Evolutionary conservation across 2,329 filamentous ascomycete species (phyloP), one percentile per base, ranked within the genome.

Genomic region (Aspergillus novofumigatus): DNA sequence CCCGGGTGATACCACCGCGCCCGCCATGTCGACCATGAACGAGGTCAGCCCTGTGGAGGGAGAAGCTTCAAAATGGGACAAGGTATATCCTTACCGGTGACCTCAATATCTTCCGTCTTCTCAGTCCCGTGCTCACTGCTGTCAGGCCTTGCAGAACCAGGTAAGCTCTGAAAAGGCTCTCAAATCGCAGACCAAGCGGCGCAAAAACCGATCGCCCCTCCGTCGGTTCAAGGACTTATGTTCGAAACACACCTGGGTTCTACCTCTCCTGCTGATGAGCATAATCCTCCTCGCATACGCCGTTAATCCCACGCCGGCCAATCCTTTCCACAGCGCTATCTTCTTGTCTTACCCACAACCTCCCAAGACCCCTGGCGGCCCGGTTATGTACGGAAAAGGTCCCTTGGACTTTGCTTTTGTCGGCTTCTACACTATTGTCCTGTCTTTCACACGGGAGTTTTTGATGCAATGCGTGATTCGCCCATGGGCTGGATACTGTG

Each of bases 391-490:
- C 77, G 92, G 88, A 73, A 97, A 97, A 75, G 92, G 92, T n/a
- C 81, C 76, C 44, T 89, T 87, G 79, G 92, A 97, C 72, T 80
- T 96, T 54, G 89, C 89, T 47, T 93, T 97, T 67, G 90, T 97
- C 54, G 78, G 80, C 58, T 97, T 97, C 78, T 97, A 97, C 77
- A 93, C 85, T 44, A 79, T 97, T 56, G 88, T 97, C 23, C 83
- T 97, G 59, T 92, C 90, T 59, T 97, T 97, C 73, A 96, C 91
- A 10, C 90, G 92, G 70, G 92, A 97, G 74, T 96, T 96, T 75
- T 83, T 96, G 77, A 97, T 96, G 92, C 92, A 96, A 77, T 87
- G 91, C 67, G 68, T 96, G 52, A 85, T 97, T 57, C 86, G 87
- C 11, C 92, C 92, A 0, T 79, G 92, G 60, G 91, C 91, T 5